Conservation (phyloP, 768 basidiomycete genomes). For the Tylopilus rubrobrunneus region DNA sequence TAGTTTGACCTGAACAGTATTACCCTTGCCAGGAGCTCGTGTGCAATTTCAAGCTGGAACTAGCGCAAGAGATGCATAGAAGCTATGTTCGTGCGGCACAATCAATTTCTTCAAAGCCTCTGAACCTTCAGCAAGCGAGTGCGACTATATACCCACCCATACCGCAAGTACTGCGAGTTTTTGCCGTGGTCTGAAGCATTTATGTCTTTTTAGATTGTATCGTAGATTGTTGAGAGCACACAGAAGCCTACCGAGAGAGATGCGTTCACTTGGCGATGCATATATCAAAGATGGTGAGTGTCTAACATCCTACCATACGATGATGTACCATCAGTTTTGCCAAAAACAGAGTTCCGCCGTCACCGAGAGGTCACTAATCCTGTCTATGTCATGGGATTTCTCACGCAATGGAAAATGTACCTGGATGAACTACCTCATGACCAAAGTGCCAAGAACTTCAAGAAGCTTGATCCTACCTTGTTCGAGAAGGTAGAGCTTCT, state of each 20-base stretch:
- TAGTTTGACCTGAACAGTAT: too few species aligned
- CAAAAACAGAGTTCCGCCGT: constrained; percentile 74
- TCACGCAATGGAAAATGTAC: constrained; percentile 94
- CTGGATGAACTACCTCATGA: constrained; percentile 64
- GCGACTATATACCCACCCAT: constrained; percentile 75
- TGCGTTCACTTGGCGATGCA: constrained; percentile 80
- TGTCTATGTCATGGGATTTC: constrained; percentile 88
- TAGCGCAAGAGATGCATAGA: constrained; percentile 13
- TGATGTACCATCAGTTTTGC: not conserved
- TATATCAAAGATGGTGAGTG: constrained; percentile 76
- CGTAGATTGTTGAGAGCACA: constrained; percentile 80
- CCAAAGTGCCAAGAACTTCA: constrained; percentile 43
- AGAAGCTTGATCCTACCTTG: constrained; percentile 62
- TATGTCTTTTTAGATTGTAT: constrained; percentile 54
- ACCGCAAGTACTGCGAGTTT: constrained; percentile 48
- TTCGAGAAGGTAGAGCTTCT: constrained; percentile 63
- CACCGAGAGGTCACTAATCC: constrained; percentile 81
- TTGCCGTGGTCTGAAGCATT: not conserved
- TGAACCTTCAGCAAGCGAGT: constrained; percentile 61
- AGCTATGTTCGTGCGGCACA: constrained; percentile 24
- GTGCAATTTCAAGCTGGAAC: not conserved
- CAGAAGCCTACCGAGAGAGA: constrained; percentile 63
- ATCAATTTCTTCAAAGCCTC: constrained; percentile 51
- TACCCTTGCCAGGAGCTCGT: not conserved
- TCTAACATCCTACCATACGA: not conserved